Evolutionary conservation across 805 yeast genomes (phyloP).

Genomic region (Saccharomyces paradoxus): DNA sequence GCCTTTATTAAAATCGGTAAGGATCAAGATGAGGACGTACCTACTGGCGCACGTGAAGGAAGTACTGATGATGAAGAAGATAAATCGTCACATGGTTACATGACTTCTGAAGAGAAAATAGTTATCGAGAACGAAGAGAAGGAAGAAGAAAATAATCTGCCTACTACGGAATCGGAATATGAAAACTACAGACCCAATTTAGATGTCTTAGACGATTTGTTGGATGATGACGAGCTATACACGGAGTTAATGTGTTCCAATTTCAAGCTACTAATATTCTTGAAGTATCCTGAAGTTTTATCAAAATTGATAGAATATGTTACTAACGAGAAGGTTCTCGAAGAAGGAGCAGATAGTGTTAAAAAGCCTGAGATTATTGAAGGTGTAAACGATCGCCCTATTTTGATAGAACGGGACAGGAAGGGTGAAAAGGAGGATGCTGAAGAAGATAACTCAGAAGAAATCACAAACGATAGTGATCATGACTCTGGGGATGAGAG

Average conservation of each 20-base stretch:
- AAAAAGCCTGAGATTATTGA: constrained; percentile 7
- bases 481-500: constrained; percentile 7
- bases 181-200: constrained; percentile 34
- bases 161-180: constrained; percentile 28
- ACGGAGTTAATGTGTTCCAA: constrained; percentile 67
- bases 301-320: constrained; percentile 60
- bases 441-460: constrained; percentile 6
- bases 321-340: constrained; percentile 35
- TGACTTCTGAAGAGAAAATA: constrained; percentile 16
- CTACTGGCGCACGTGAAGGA: background rate
- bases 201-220: constrained; percentile 43
- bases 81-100: constrained; percentile 4
- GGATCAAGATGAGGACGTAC: constrained; percentile 1
- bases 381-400: constrained; percentile 11
- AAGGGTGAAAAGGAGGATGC: constrained; percentile 2
- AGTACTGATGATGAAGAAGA: constrained; percentile 23
- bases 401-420: constrained; percentile 1
- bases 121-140: constrained; percentile 20
- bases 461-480: constrained; percentile 6
- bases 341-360: constrained; percentile 15
- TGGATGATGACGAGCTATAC: constrained; percentile 66
- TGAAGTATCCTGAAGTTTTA: constrained; percentile 72
- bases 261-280: constrained; percentile 64
- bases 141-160: constrained; percentile 19
- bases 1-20: constrained; percentile 28